Percentiles rank a stretch among this genome's conserved stretches.
Conservation (phyloP, 2,329 filamentous ascomycete genomes). For the Sporothrix phasma region DNA sequence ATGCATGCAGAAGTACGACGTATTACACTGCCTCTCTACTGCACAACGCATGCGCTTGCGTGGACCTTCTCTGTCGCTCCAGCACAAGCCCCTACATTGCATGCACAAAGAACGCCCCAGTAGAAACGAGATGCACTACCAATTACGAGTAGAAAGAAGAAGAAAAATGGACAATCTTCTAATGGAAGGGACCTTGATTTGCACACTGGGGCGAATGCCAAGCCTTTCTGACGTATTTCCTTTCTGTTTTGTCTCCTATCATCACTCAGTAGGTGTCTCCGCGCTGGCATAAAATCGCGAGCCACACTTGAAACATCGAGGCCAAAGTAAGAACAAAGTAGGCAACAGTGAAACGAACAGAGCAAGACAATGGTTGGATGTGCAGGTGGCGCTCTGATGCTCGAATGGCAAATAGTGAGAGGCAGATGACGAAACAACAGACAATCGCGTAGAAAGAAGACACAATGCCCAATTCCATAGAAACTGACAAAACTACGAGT, state of each 20-base stretch:
- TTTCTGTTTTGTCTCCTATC: too few species aligned
- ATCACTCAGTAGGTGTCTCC: too few species aligned
- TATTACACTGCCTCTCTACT: not conserved
- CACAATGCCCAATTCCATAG: too few species aligned
- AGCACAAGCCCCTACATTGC: not conserved
- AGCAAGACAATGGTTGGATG: not conserved
- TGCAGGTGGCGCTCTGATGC: not conserved
- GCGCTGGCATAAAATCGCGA: too few species aligned
- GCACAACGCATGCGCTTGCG: not conserved
- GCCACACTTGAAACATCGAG: not conserved
- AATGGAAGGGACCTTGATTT: conserved; percentile 8
- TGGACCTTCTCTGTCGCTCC: not conserved
- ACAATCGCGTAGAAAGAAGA: not conserved
- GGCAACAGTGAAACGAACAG: too few species aligned
- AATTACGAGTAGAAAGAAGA: not conserved
- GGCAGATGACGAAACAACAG: not conserved
- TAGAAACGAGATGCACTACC: not conserved
- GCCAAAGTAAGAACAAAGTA: not conserved
- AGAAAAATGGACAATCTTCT: not conserved
- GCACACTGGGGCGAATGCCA: not conserved
- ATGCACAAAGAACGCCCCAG: not conserved
- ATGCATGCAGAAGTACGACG: not conserved
- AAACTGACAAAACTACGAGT: too few species aligned
- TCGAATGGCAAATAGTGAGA: not conserved
- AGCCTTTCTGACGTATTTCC: conserved; percentile 11